These are phyloP conservation scores for Solanum ahanhuiri DNA, from an alignment of 257 asterid genomes.

Conservation along the genomic window DNA sequence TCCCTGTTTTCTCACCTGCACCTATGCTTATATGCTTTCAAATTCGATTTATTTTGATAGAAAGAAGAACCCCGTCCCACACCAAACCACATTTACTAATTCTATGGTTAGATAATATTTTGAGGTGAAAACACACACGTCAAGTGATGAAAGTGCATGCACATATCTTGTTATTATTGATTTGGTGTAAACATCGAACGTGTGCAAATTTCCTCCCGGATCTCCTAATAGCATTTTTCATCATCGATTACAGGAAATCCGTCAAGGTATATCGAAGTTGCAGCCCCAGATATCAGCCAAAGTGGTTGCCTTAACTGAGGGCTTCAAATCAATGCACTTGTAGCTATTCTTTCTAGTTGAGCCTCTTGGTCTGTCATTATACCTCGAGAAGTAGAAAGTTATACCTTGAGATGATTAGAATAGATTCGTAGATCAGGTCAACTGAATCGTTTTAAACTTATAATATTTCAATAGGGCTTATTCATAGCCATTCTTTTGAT, in stretches of 20 bases:
- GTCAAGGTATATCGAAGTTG: constrained; percentile 57
- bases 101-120: background rate
- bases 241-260: constrained; percentile 53
- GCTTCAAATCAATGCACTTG: constrained; percentile 73
- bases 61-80: background rate
- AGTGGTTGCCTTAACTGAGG: constrained; percentile 78
- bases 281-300: constrained; percentile 71
- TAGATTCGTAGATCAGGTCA: background rate
- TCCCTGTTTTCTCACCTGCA: background rate
- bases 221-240: background rate
- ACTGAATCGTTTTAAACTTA: no score
- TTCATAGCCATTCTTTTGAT: no score
- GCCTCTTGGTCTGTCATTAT: background rate
- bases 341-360: background rate
- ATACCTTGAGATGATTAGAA: background rate
- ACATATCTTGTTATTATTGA: background rate
- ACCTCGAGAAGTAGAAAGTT: background rate
- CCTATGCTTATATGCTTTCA: background rate
- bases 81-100: background rate
- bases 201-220: background rate
- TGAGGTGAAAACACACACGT: background rate
- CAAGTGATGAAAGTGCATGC: background rate
- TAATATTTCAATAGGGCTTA: no score
- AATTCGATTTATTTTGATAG: background rate
- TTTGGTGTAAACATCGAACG: background rate